Conservation (phyloP, 495 filamentous ascomycete genomes). For the Penicillium samsonianum region DNA sequence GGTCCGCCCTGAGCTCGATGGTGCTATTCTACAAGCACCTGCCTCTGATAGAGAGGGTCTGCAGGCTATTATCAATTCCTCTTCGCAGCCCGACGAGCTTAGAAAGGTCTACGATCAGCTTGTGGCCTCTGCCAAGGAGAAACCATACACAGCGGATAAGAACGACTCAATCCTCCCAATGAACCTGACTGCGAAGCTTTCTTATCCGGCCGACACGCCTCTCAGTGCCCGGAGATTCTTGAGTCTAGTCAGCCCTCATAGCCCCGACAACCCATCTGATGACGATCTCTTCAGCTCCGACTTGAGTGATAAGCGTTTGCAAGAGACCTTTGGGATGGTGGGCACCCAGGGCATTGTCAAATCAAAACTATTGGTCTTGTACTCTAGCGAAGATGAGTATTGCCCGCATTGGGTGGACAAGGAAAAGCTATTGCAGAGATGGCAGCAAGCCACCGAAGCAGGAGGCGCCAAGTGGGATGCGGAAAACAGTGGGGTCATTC, state of each 20-base stretch:
- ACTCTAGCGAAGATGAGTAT: conserved; percentile 72
- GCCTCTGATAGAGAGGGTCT: conserved; percentile 77
- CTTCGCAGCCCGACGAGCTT: conserved; percentile 25
- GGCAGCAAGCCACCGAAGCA: conserved; percentile 62
- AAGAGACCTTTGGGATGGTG: conserved; percentile 65
- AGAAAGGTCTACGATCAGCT: conserved; percentile 50
- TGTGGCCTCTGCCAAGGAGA: conserved; percentile 51
- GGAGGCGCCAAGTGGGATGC: conserved; percentile 51
- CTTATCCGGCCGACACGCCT: conserved; percentile 58
- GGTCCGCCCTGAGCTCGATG: conserved; percentile 60
- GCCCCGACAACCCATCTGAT: conserved; percentile 57
- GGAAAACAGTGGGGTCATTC: conserved; percentile 57
- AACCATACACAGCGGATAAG: conserved; percentile 44
- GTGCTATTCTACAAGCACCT: conserved; percentile 79
- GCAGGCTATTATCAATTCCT: conserved; percentile 25
- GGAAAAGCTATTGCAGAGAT: conserved; percentile 59
- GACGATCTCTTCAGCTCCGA: conserved; percentile 92
- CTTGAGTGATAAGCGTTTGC: conserved; percentile 59
- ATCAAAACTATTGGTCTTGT: conserved; percentile 52
- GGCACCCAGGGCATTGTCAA: conserved; percentile 56
- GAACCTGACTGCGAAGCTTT: conserved; percentile 43
- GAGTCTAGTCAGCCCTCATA: conserved; percentile 60
- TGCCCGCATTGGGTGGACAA: conserved; percentile 66
- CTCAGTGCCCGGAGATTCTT: conserved; percentile 58
- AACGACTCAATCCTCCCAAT: conserved; percentile 59